Evolutionary conservation across 2,329 filamentous ascomycete species (phyloP).

Genomic region (Samsoniella hepiali): DNA sequence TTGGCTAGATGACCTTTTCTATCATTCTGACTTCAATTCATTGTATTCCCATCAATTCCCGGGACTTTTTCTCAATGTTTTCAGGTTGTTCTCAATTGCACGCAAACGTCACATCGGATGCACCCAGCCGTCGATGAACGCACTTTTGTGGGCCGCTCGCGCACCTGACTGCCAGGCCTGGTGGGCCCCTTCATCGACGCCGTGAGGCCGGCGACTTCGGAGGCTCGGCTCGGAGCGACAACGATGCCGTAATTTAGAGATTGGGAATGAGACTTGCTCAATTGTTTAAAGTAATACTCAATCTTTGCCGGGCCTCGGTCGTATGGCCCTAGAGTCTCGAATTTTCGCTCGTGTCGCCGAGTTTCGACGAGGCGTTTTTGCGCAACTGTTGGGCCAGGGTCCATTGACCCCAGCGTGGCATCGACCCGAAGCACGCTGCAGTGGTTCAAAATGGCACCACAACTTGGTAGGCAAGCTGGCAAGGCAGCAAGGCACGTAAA

Average conservation of each 20-base stretch:
- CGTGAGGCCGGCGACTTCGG: constrained; percentile 12
- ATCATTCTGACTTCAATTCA: background rate
- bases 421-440: background rate
- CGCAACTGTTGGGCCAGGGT: background rate
- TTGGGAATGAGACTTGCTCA: background rate
- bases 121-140: constrained; percentile 18
- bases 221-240: constrained; percentile 18
- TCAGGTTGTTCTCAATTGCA: constrained; percentile 24
- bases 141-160: constrained; percentile 19
- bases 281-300: background rate
- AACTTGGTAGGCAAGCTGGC: background rate
- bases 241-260: background rate
- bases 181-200: background rate
- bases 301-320: background rate
- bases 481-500: background rate
- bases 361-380: background rate
- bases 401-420: background rate
- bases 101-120: constrained; percentile 16
- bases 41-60: background rate
- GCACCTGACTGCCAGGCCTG: constrained; percentile 21
- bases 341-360: background rate
- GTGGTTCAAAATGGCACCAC: background rate
- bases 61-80: constrained; percentile 19
- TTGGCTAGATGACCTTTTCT: background rate
- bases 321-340: background rate